Evolutionary conservation across 2,329 filamentous ascomycete species (phyloP).

Genomic region (Aspergillus jensenii): DNA sequence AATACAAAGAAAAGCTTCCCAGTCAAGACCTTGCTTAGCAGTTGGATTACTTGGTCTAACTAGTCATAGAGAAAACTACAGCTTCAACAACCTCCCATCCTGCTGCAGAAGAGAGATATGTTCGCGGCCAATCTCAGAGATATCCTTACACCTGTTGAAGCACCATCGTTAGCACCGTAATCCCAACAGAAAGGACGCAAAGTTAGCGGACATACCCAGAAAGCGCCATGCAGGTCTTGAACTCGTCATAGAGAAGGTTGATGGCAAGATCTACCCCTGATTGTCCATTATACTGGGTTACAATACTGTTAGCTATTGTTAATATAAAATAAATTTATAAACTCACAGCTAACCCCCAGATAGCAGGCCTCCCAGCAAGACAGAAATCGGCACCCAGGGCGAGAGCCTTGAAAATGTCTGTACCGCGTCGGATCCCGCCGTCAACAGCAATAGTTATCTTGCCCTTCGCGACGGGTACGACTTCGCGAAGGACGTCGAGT

Average conservation of each 20-base stretch:
- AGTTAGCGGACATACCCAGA: not conserved
- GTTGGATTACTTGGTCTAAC: no score
- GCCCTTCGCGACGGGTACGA: not conserved
- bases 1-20: no score
- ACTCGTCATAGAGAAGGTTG: not conserved
- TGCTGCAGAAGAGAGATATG: not conserved
- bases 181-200: no score
- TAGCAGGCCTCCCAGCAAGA: not conserved
- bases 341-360: not conserved
- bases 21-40: no score
- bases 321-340: not conserved
- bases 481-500: constrained; percentile 3
- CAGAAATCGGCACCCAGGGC: constrained; percentile 2
- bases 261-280: not conserved
- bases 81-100: not conserved
- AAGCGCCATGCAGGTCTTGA: not conserved
- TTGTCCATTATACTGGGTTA: not conserved
- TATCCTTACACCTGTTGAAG: not conserved
- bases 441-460: constrained; percentile 8
- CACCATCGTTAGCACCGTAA: not conserved
- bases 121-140: not conserved
- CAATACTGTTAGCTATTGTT: not conserved
- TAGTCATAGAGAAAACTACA: not conserved
- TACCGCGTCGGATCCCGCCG: constrained; percentile 4
- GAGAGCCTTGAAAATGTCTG: constrained; percentile 11